Conservation (phyloP, 2,329 filamentous ascomycete genomes). For the Penicillium sp. region DNA sequence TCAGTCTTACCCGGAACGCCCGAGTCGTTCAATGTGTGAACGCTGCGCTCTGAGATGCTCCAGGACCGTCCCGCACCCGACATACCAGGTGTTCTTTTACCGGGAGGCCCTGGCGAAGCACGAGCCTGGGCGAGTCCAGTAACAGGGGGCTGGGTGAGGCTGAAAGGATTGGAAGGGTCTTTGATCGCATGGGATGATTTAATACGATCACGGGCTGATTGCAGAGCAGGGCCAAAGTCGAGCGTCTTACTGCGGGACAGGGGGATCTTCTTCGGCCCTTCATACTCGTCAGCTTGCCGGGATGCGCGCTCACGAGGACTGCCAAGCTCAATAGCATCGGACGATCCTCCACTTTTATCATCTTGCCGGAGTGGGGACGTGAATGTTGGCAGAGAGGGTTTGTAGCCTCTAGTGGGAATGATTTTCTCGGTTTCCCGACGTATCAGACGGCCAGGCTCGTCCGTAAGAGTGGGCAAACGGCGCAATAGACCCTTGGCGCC, state of each 20-base stretch:
- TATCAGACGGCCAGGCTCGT: conserved; percentile 34
- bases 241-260: conserved; percentile 25
- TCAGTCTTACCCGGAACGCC: conserved; percentile 65
- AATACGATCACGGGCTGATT: conserved; percentile 23
- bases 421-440: conserved; percentile 37
- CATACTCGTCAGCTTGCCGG: conserved; percentile 11
- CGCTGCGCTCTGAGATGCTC: conserved; percentile 58
- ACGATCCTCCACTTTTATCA: conserved; percentile 33
- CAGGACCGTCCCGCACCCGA: conserved; percentile 53
- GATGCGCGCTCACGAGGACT: conserved; percentile 16
- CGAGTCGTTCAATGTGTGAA: conserved; percentile 38
- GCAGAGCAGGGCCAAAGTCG: conserved; percentile 34
- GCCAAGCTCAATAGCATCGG: conserved; percentile 17
- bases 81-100: conserved; percentile 35
- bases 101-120: conserved; percentile 28
- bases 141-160: conserved; percentile 42
- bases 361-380: conserved; percentile 50
- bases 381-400: conserved; percentile 54
- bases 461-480: conserved; percentile 38
- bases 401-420: conserved; percentile 41
- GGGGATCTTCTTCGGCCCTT: conserved; percentile 14
- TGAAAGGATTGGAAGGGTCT: conserved; percentile 32
- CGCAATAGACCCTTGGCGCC: conserved; percentile 32
- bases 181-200: conserved; percentile 29
- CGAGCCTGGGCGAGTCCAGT: conserved; percentile 49